Base-by-base conservation (phyloP, 176 grass and related monocot species). In the Oryza nivara region DNA sequence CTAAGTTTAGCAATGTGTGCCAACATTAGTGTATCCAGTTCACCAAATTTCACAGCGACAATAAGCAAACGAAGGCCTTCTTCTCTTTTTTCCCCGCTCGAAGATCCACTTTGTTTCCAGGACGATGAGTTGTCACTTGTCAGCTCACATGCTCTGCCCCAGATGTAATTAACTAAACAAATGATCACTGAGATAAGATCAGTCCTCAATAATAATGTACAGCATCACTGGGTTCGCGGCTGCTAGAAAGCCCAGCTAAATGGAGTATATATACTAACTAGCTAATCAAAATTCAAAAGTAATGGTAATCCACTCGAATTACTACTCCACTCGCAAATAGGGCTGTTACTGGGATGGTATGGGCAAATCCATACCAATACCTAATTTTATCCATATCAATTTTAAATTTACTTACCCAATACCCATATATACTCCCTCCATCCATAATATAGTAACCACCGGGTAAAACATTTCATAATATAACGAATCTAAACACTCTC, bases 51-150 rank as follows among this genome's bases (percentile, higher is more conserved):
- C 5, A 41, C 54, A 12, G 6, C 19, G 52, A 77, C 65, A 38
- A 5, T 38, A 38, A 5, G 3, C 15, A 19, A 46, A 38, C 8
- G 7, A 38, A 15, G 41, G 26, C 5, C 2, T 8, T 38, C 15
- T 14, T 8, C 40, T 41, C 40, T 41, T 54, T 61, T 61, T 69
- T 44, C 7, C 8, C 2, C 43, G 1, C 71, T 30, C 54, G 40
- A 28, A 17, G 17, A n/a, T 38, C 34, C 6, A 1, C 13, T 75
- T 68, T 47, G 25, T n/a, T 63, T n/a, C 20, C 65, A 20, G 60
- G 11, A 52, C 65, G 67, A 72, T 88, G 86, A 72, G 73, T 58
- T n/a, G 54, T 58, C 54, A 58, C 54, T 48, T 72, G 86, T 78
- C 74, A 54, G 52, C 65, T 40, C 86, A 78, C 79, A 83, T 88